Conservation (phyloP, 306 rosid genomes). For the Betula pendula region DNA sequence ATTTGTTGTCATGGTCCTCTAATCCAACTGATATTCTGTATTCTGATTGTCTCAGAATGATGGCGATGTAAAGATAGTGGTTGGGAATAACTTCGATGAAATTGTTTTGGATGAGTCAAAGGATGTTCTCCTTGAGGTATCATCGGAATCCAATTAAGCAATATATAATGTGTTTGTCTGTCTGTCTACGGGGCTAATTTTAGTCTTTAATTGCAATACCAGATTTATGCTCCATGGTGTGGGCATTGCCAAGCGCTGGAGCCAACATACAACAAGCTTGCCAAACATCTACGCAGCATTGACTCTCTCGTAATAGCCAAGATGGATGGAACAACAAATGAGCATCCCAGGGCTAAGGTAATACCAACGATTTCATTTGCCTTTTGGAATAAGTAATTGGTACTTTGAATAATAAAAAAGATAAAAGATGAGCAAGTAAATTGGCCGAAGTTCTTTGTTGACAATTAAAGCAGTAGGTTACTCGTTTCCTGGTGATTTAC, state of each 20-base stretch:
- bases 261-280: slow-evolving; percentile 93
- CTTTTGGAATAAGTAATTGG: no score
- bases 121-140: slow-evolving; percentile 98
- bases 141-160: neutral
- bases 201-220: slow-evolving; percentile 24
- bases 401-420: no score
- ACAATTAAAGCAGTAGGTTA: no score
- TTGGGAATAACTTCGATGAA: slow-evolving; percentile 87
- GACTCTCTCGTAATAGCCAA: slow-evolving; percentile 89
- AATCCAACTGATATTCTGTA: slow-evolving; percentile 20
- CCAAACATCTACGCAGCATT: slow-evolving; percentile 69
- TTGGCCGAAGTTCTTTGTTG: no score
- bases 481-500: no score
- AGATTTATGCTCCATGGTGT: slow-evolving; percentile 99
- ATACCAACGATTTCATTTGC: neutral
- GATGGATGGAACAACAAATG: slow-evolving; percentile 99
- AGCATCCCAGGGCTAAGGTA: slow-evolving; percentile 99
- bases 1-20: slow-evolving; percentile 18
- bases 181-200: slow-evolving; percentile 21
- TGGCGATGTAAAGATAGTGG: slow-evolving; percentile 86
- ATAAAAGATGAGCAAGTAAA: no score
- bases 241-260: slow-evolving; percentile 96
- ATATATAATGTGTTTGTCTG: slow-evolving; percentile 18
- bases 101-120: slow-evolving; percentile 95
- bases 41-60: slow-evolving; percentile 60